Percentiles rank a stretch among this genome's conserved stretches.
Conservation (phyloP, 2,329 filamentous ascomycete species). For the Colletotrichum godetiae region DNA sequence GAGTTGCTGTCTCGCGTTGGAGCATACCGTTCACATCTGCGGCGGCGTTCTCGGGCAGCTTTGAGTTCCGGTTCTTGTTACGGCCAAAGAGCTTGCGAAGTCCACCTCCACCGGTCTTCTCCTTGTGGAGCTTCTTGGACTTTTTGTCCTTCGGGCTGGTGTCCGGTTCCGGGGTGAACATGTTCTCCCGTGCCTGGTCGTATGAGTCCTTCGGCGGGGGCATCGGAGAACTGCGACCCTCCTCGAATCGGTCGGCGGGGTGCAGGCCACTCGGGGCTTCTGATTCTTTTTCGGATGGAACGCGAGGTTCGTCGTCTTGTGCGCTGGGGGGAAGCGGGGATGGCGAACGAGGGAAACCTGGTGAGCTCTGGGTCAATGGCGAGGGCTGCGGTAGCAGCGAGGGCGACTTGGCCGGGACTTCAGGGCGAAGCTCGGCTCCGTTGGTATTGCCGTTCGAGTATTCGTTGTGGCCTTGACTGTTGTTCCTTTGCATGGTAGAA, state of each 20-base stretch:
- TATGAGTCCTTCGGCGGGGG: slow-evolving; percentile 50
- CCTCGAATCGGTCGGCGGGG: slow-evolving; percentile 47
- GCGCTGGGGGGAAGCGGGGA: slow-evolving; percentile 18
- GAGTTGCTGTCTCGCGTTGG: slow-evolving; percentile 47
- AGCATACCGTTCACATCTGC: slow-evolving; percentile 64
- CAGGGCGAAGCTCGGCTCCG: slow-evolving; percentile 48
- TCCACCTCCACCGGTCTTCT: slow-evolving; percentile 56
- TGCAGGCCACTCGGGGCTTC: slow-evolving; percentile 49
- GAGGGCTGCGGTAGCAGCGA: slow-evolving; percentile 42
- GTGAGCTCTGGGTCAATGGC: slow-evolving; percentile 40
- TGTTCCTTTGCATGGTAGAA: slow-evolving; percentile 57
- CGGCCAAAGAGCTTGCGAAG: slow-evolving; percentile 75
- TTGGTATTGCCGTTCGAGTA: slow-evolving; percentile 47
- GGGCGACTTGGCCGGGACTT: slow-evolving; percentile 55
- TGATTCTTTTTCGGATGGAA: slow-evolving; percentile 50
- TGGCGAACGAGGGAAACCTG: slow-evolving; percentile 21
- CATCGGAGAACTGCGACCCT: slow-evolving; percentile 51
- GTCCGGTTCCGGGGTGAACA: slow-evolving; percentile 53
- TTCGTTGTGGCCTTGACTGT: slow-evolving; percentile 41
- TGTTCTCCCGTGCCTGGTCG: slow-evolving; percentile 50
- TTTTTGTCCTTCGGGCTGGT: slow-evolving; percentile 59
- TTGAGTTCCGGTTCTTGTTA: slow-evolving; percentile 70
- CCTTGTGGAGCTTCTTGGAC: slow-evolving; percentile 67
- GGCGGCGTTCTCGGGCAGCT: slow-evolving; percentile 64
- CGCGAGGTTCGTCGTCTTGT: slow-evolving; percentile 37